phyloP scores from a whole-genome alignment of 805 yeast genomes.

The Lachancea mirantina region DNA sequence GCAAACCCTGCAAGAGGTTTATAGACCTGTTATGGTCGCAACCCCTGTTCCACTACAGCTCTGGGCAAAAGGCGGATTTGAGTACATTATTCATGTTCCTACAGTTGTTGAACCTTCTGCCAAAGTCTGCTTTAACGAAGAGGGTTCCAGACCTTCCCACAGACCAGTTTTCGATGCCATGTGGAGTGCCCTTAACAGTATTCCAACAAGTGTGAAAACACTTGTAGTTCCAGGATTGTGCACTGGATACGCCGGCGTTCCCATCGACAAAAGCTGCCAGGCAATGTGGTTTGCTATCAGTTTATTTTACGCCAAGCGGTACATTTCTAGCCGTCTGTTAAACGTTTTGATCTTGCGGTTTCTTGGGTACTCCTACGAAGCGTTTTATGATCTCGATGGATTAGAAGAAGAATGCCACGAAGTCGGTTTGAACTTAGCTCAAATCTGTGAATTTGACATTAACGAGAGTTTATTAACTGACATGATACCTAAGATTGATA shows the following conservation, averaged over 20 bases:
- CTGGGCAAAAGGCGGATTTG: slow-evolving; percentile 12
- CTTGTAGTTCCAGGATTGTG: slow-evolving; percentile 29
- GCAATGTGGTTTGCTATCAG: slow-evolving; percentile 27
- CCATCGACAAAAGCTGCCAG: slow-evolving; percentile 21
- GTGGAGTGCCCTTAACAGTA: slow-evolving; percentile 21
- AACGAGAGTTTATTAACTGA: slow-evolving; percentile 14
- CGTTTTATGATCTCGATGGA: slow-evolving; percentile 16
- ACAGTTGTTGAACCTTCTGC: slow-evolving; percentile 26
- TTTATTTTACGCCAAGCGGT: slow-evolving; percentile 14
- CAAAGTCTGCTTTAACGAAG: slow-evolving; percentile 13
- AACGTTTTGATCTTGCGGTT: slow-evolving; percentile 25
- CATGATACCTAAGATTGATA: slow-evolving; percentile 10
- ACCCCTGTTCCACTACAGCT: slow-evolving; percentile 17
- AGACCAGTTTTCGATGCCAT: slow-evolving; percentile 25
- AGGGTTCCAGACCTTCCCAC: no score
- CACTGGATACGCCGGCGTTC: slow-evolving; percentile 30
- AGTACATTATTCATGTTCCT: slow-evolving; percentile 28
- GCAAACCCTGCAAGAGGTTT: slow-evolving; percentile 15
- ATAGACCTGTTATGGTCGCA: slow-evolving; percentile 23
- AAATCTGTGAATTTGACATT: slow-evolving; percentile 17
- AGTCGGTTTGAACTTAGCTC: slow-evolving; percentile 15
- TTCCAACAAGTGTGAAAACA: slow-evolving; percentile 19
- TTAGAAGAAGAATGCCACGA: slow-evolving; percentile 15
- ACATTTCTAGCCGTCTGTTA: slow-evolving; percentile 17
- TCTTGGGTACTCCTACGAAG: slow-evolving; percentile 19